These are phyloP conservation scores for Trametes maxima DNA, from an alignment of 768 basidiomycete species.

Conservation along the genomic window DNA sequence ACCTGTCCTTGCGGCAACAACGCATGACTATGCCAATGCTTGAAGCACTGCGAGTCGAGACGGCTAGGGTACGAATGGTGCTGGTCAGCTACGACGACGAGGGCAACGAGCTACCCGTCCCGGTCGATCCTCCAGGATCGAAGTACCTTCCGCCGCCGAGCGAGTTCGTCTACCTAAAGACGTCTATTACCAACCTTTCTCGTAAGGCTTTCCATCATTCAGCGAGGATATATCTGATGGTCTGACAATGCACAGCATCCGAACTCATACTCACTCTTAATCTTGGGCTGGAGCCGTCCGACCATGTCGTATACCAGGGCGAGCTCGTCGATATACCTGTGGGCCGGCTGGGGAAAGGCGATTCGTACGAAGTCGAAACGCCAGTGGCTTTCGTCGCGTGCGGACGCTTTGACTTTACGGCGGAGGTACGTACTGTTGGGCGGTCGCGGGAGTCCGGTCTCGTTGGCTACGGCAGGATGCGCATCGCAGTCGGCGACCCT, in stretches of 20 bases:
- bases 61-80: constrained; percentile 59
- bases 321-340: constrained; percentile 59
- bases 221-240: too few species aligned
- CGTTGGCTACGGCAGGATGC: constrained; percentile 24
- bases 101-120: constrained; percentile 17
- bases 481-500: constrained; percentile 14
- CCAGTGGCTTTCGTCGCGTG: constrained; percentile 73
- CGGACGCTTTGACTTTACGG: constrained; percentile 59
- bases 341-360: constrained; percentile 60
- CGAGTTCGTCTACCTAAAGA: constrained; percentile 63
- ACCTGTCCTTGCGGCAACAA: constrained; percentile 76
- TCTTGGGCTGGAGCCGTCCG: constrained; percentile 56
- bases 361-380: constrained; percentile 51
- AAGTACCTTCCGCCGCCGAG: constrained; percentile 57
- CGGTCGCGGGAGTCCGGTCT: constrained; percentile 4
- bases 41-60: constrained; percentile 70
- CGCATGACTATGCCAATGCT: constrained; percentile 80
- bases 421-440: constrained; percentile 38
- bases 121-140: constrained; percentile 37
- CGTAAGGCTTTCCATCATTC: constrained; percentile 46
- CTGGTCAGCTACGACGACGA: constrained; percentile 40
- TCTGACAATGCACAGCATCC: constrained; percentile 43
- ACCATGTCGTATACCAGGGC: constrained; percentile 74
- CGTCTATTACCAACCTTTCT: constrained; percentile 63
- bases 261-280: constrained; percentile 56